A percentile compares a stretch with the other conserved stretches of the same genome.
phyloP scores from a whole-genome alignment of 331 rosid species.

The Pyracantha coccinea region DNA sequence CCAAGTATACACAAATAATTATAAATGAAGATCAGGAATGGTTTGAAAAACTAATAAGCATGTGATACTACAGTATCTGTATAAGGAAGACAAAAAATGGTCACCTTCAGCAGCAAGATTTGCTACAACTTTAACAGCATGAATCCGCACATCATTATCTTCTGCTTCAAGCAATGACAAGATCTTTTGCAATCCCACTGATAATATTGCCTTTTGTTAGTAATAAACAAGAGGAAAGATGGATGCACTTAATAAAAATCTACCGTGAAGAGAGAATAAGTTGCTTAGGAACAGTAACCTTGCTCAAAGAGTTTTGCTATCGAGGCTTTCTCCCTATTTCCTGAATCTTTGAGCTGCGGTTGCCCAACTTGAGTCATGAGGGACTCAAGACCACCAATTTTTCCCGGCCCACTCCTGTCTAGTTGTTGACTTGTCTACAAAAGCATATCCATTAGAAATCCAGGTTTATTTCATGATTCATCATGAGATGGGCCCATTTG shows the following conservation, averaged over 20 bases:
- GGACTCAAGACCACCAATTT: conserved; percentile 53
- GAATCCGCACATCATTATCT: conserved; percentile 87
- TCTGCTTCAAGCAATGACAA: conserved; percentile 96
- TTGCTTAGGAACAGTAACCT: conserved; percentile 45
- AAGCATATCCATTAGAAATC: conserved; percentile 7
- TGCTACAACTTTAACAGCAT: conserved; percentile 98
- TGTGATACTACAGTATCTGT: background rate
- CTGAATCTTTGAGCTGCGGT: conserved; percentile 51
- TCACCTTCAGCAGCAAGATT: conserved; percentile 99
- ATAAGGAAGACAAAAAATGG: background rate
- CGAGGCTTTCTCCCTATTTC: conserved; percentile 78
- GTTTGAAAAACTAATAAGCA: background rate
- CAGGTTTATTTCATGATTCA: background rate
- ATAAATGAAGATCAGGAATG: background rate
- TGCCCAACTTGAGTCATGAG: conserved; percentile 52
- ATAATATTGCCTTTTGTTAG: background rate
- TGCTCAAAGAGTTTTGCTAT: conserved; percentile 97
- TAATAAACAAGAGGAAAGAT: background rate
- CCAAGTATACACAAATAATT: background rate
- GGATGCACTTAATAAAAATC: background rate
- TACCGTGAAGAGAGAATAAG: background rate
- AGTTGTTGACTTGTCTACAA: conserved; percentile 60
- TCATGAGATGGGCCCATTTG: background rate
- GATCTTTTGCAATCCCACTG: conserved; percentile 98
- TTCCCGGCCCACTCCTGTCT: conserved; percentile 46